phyloP scores from a whole-genome alignment of 2,329 filamentous ascomycete genomes.

The Sclerotinia spermophila region DNA sequence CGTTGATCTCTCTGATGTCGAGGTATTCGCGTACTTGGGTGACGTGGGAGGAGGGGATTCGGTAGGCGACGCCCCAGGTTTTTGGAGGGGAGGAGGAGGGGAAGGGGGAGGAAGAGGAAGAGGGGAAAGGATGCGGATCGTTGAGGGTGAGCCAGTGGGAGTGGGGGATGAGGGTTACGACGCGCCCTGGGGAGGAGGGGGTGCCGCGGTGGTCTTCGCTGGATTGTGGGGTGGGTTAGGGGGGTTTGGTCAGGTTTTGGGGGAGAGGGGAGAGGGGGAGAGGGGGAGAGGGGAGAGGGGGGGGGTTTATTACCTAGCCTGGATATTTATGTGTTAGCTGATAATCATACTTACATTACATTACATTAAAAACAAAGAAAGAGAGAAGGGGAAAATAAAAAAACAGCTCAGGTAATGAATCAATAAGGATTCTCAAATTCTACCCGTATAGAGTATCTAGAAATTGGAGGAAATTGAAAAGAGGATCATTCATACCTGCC shows the following conservation, averaged over 20 bases:
- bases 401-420: neutral
- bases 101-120: neutral
- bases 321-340: conserved; percentile 9
- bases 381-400: too few species aligned
- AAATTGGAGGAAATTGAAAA: neutral
- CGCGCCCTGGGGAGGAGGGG: conserved; percentile 78
- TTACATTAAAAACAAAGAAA: neutral
- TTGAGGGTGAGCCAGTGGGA: conserved; percentile 74
- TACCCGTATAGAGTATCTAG: neutral
- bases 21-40: conserved; percentile 83
- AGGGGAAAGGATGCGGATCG: conserved; percentile 45
- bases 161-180: conserved; percentile 86
- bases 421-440: neutral
- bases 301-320: conserved; percentile 36
- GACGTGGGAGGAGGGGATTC: conserved; percentile 69
- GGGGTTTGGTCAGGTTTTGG: conserved; percentile 12
- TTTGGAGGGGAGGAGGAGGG: conserved; percentile 54
- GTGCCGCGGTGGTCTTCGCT: conserved; percentile 96
- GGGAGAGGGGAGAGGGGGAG: too few species aligned
- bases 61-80: conserved; percentile 93
- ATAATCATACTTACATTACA: neutral
- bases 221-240: conserved; percentile 19
- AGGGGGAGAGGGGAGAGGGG: neutral
- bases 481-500: conserved; percentile 73
- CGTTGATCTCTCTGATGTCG: conserved; percentile 95